Evolutionary conservation across 805 yeast species (phyloP), one percentile per base, ranked within the genome.

Genomic region (Lipomyces sp.): DNA sequence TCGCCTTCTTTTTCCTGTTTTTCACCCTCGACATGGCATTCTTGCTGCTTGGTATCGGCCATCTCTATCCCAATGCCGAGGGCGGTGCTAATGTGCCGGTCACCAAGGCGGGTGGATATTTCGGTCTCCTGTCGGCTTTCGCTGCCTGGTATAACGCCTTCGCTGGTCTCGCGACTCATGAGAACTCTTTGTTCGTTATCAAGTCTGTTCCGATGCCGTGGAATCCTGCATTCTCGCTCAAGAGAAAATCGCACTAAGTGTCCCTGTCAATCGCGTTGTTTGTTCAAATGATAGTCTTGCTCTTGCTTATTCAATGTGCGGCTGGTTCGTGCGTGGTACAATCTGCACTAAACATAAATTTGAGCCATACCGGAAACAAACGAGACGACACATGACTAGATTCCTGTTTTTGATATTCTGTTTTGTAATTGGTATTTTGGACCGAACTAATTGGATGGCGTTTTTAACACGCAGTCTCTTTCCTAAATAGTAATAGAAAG

Each of bases 81-180:
- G 54, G 51, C 26, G 45, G 33, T 5, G 43, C 60, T 16, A 31
- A 41, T 23, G 29, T 34, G 2, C 69, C 68, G 18, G 74, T 74
- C 18, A 70, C 66, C 22, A 63, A 60, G 22, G 86, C 83, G 18
- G 87, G 83, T 52, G 88, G 87, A 51, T 76, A 75, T 31, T 64
- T 80, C 40, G 86, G 86, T 28, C 67, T 82, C 29, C 57, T 81
- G 28, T 73, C 83, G 18, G 74, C 83, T 1, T 67, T 77, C 47
- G 59, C 75, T 46, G 86, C 83, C 14, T 82, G 80, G 77, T 80
- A 78, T 64, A 81, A 81, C 55, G 80, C 84, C 2, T 79, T 74
- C 61, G 83, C 83, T 23, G 83, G 82, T 65, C 71, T 78, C 18
- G 83, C 84, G 4, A 80, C 76, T 49, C 65, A 65, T 13, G 75